Conservation (phyloP, 257 asterid genomes). For the Striga asiatica region DNA sequence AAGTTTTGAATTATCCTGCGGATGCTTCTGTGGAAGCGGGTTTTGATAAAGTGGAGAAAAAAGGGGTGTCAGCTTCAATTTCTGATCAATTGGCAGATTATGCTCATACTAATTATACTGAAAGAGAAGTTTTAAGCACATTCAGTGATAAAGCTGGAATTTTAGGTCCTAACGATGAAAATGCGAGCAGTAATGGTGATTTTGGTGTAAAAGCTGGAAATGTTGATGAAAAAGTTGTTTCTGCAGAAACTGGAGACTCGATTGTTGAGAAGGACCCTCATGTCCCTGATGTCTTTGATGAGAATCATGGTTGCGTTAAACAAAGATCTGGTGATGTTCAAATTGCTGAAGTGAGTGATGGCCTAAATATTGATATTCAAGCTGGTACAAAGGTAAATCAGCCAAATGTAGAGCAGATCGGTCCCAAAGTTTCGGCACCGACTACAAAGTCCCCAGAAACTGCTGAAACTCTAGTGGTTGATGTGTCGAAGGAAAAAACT, state of each 20-base stretch:
- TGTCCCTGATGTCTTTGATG: slow-evolving; percentile 17
- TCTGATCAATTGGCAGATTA: slow-evolving; percentile 7
- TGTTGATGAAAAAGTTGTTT: slow-evolving; percentile 14
- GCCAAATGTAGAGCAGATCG: background rate
- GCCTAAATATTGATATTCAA: slow-evolving; percentile 10
- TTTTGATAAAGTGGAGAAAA: slow-evolving; percentile 10
- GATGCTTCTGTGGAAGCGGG: slow-evolving; percentile 5
- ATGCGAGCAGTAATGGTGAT: background rate
- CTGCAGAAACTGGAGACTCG: slow-evolving; percentile 16
- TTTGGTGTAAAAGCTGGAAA: background rate
- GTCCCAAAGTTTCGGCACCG: background rate
- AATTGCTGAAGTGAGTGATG: slow-evolving; percentile 8
- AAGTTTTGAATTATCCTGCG: slow-evolving; percentile 7
- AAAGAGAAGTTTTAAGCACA: background rate
- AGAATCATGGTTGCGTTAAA: slow-evolving; percentile 6
- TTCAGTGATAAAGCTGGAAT: background rate
- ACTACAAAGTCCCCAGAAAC: too few species aligned
- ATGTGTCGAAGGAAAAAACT: too few species aligned
- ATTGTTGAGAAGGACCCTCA: slow-evolving; percentile 19
- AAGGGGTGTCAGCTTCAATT: slow-evolving; percentile 14
- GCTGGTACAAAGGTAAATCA: slow-evolving; percentile 8
- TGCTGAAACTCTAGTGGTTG: too few species aligned
- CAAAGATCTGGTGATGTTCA: slow-evolving; percentile 23
- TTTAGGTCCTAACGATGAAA: slow-evolving; percentile 1
- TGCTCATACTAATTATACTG: slow-evolving; percentile 2